phyloP scores from a whole-genome alignment of 768 basidiomycete species.

The Pulveroboletus ravenelii region DNA sequence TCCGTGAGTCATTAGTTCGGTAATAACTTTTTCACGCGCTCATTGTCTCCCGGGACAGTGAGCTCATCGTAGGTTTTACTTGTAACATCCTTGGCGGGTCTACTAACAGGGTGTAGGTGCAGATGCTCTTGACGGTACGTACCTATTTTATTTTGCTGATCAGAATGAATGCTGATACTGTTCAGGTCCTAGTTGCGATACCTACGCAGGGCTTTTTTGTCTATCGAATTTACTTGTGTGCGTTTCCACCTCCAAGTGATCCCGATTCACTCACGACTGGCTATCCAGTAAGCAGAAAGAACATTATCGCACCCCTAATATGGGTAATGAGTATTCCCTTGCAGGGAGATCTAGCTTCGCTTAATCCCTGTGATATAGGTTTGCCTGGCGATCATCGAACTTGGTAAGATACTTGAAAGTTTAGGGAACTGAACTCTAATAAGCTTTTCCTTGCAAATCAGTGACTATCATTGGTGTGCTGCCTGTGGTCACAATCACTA shows the following conservation, averaged over 20 bases:
- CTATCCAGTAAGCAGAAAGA: constrained; percentile 5
- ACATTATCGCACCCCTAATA: constrained; percentile 1
- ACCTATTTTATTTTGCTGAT: not conserved
- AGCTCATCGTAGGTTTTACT: constrained; percentile 4
- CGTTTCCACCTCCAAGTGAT: not conserved
- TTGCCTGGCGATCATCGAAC: not conserved
- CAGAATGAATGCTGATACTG: not conserved
- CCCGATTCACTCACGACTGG: not conserved
- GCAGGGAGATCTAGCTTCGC: not conserved
- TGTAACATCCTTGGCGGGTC: not conserved
- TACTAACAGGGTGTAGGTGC: constrained; percentile 2
- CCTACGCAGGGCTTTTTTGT: constrained; percentile 9
- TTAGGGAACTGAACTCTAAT: not conserved
- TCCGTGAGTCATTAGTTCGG: not conserved
- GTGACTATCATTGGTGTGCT: not conserved
- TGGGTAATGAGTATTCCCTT: constrained; percentile 2
- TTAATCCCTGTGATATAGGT: not conserved
- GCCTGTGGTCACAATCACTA: not conserved
- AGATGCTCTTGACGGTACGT: constrained; percentile 4
- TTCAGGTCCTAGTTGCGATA: constrained; percentile 3
- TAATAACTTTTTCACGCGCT: too few relatives aligned
- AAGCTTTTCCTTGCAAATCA: not conserved
- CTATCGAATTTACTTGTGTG: constrained; percentile 11
- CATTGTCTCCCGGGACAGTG: not conserved
- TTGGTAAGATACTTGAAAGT: constrained; percentile 1